Evolutionary conservation across 2,329 filamentous ascomycete species (phyloP).

Genomic region (Colletotrichum godetiae): DNA sequence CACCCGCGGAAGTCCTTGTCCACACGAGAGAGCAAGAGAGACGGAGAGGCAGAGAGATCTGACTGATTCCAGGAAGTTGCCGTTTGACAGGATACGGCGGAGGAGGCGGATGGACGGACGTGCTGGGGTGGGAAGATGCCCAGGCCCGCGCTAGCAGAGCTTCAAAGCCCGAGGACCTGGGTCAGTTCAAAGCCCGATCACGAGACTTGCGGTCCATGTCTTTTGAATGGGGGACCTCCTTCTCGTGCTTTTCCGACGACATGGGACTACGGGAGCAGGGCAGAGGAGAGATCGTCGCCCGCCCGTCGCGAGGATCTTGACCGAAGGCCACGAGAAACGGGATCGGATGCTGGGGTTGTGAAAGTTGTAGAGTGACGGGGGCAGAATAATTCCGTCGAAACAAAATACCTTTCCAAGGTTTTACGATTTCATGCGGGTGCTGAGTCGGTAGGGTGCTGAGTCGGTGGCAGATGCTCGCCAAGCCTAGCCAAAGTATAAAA

Average conservation of each 20-base stretch:
- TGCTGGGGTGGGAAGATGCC: slow-evolving; percentile 5
- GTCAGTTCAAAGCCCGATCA: slow-evolving; percentile 25
- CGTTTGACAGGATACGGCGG: slow-evolving; percentile 20
- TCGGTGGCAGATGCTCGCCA: slow-evolving; percentile 15
- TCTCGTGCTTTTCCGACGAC: background rate
- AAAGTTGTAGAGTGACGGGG: background rate
- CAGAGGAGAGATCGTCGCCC: slow-evolving; percentile 5
- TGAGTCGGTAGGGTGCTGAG: slow-evolving; percentile 31
- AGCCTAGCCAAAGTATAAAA: slow-evolving; percentile 16
- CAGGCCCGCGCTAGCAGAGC: slow-evolving; percentile 10
- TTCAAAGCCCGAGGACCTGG: slow-evolving; percentile 26
- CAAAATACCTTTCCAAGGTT: slow-evolving; percentile 4
- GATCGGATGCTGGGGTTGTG: background rate
- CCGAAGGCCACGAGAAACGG: background rate
- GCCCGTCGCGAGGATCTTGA: background rate
- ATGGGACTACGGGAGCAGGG: background rate
- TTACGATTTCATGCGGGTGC: slow-evolving; percentile 1
- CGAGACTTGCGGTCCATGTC: slow-evolving; percentile 11
- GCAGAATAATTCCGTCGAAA: slow-evolving; percentile 22
- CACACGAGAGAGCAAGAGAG: background rate
- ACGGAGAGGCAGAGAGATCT: slow-evolving; percentile 4
- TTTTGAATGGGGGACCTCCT: background rate
- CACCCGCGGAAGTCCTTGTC: slow-evolving; percentile 15
- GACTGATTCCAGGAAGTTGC: background rate
- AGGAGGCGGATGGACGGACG: slow-evolving; percentile 5